Evolutionary conservation across 1,139 yeast genomes (phyloP), one percentile per base, ranked within the genome.

Genomic region (Zygoascus meyerae): DNA sequence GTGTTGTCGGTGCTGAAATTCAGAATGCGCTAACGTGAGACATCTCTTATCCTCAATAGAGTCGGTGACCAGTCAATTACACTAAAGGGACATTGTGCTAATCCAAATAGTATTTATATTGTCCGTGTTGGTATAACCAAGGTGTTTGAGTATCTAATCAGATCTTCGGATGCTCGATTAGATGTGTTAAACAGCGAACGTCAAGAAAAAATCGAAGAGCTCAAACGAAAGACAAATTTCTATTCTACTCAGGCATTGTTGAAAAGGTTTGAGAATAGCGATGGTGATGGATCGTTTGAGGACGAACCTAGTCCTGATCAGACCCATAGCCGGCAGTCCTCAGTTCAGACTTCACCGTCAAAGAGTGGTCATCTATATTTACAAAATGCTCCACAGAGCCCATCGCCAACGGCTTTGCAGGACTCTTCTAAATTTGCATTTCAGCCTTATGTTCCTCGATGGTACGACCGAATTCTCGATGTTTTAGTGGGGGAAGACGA

Each of bases 141-240:
- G 28, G 45, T 49, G 42, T 55, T 54, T 42, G 52, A 49, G 12
- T 57, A 59, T 48, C 46, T 60, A 12, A 53, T 47, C 11, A 40
- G 48, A 16, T 47, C 56, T 9, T 59, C 56, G 21, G 59, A 58
- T 18, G 62, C 62, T 48, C 55, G 60, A 31, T 61, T 77, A 49
- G 67, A 68, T 45, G 52, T 57, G 7, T 66, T 83, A 52, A 71
- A 73, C 53, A 68, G 70, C 34, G 68, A 73, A 48, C 95, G 85
- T 53, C 69, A 72, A 49, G 71, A 69, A 29, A 83, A 83, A 64
- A 74, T 90, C 43, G 83, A 80, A 15, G 89, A 84, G 50, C 71
- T 90, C 65, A 90, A 90, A 65, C 78, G 79, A 50, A 73, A 78
- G 56, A 86, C 96, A 17, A 85, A 86, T 57, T 92, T 81, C 64